phyloP scores from a whole-genome alignment of 352 stramenopile species.

The Aphanomyces euteiches region DNA sequence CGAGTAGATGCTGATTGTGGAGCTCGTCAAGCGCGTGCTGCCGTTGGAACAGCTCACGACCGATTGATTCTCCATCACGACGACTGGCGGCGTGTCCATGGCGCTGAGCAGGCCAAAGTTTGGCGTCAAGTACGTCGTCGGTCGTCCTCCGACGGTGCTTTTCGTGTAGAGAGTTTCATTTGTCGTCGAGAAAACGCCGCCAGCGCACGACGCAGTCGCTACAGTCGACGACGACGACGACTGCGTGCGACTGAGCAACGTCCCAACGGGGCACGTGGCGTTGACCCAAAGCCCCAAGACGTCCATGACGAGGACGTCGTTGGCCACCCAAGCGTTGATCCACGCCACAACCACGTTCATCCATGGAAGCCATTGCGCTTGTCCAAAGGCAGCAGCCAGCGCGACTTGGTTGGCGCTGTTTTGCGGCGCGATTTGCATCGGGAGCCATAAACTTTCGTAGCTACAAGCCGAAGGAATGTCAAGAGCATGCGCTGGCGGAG shows the following conservation, averaged over 20 bases:
- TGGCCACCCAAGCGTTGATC: conserved; percentile 47
- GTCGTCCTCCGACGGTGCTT: conserved; percentile 1
- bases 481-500: background rate
- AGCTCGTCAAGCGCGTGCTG: conserved; percentile 2
- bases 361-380: conserved; percentile 47
- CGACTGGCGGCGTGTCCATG: background rate
- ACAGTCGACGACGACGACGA: background rate
- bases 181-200: background rate
- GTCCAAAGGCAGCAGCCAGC: conserved; percentile 35
- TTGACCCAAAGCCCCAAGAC: conserved; percentile 65
- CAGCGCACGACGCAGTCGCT: background rate
- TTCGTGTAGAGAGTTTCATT: conserved; percentile 25
- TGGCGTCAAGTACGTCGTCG: conserved; percentile 16
- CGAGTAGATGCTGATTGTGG: background rate
- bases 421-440: conserved; percentile 26
- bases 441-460: conserved; percentile 31
- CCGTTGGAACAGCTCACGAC: conserved; percentile 8
- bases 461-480: conserved; percentile 38
- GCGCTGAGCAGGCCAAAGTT: conserved; percentile 7
- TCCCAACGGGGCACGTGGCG: conserved; percentile 45
- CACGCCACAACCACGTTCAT: conserved; percentile 51
- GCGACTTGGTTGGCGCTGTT: conserved; percentile 24
- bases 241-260: conserved; percentile 4
- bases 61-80: background rate
- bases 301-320: conserved; percentile 54